Evolutionary conservation across 495 filamentous ascomycete species (phyloP).

Genomic region (Aspergillus hancockii): DNA sequence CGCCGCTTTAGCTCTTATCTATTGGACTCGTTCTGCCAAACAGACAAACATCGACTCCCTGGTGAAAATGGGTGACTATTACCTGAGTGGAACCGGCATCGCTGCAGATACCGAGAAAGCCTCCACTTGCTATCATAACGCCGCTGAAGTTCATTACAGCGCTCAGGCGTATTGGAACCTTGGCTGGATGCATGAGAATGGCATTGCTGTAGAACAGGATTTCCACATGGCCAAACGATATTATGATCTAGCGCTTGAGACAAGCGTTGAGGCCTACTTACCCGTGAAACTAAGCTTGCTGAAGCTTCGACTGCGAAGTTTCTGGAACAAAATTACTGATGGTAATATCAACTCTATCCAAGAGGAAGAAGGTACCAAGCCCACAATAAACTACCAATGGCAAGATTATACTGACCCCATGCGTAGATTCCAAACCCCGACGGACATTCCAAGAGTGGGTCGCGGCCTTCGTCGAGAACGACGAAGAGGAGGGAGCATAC

Average conservation of each 20-base stretch:
- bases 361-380: conserved; percentile 74
- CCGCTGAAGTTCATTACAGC: conserved; percentile 85
- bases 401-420: background rate
- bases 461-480: conserved; percentile 76
- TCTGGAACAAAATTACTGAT: conserved; percentile 90
- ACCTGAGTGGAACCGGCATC: conserved; percentile 77
- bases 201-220: conserved; percentile 88
- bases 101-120: conserved; percentile 77
- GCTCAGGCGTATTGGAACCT: conserved; percentile 97
- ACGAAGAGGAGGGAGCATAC: conserved; percentile 51
- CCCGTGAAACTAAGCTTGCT: conserved; percentile 86
- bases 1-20: conserved; percentile 78
- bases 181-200: conserved; percentile 99
- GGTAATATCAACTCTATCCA: conserved; percentile 88
- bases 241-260: conserved; percentile 89
- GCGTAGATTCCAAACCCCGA: conserved; percentile 61
- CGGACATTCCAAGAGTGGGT: conserved; percentile 84
- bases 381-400: background rate
- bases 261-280: conserved; percentile 91
- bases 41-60: conserved; percentile 91
- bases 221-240: conserved; percentile 96
- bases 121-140: conserved; percentile 86
- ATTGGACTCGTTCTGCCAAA: conserved; percentile 95
- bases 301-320: conserved; percentile 80
- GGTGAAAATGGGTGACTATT: conserved; percentile 99